Base-by-base conservation (phyloP, 176 grass and related monocot genomes). In the Bolboschoenus planiculmis region DNA sequence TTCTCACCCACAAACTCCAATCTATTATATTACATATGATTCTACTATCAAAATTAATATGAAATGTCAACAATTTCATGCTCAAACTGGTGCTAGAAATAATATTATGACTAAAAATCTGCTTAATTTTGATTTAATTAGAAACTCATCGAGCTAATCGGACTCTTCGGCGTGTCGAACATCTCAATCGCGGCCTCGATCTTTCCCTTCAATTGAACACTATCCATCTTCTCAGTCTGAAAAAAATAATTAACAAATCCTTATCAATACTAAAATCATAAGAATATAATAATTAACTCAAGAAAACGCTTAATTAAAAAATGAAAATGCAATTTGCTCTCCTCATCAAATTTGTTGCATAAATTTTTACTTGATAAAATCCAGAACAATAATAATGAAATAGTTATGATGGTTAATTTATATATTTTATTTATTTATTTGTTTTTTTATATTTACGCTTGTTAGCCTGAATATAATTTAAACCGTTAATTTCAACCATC, bases 71-170 rank as follows among this genome's bases (percentile, higher is more conserved):
- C n/a, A n/a, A n/a, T n/a, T n/a, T n/a, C 16, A 67, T 2, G 6
- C 33, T 67, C 30, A 62, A 62, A 71, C 24, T 71, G 5, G 0
- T 2, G 9, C 7, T 71, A 43, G 0, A 24, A 16, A 23, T 16
- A 21, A 50, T 31, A 18, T 50, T 16, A 50, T 3, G 23, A 77
- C 26, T 8, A 62, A 10, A 27, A 31, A 51, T 31, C 15, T 1
- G 8, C 26, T 46, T 3, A 0, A 10, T 16, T 63, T 33, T 33
- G 11, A 46, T n/a, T 5, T 1, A 14, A 27, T 82, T 62, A 50
- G 43, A 65, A 82, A 66, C 37, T 82, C 80, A 82, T 82, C 2
- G 80, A 63, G 24, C 80, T 43, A 16, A 80, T 33, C 57, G 40
- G 58, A 47, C 39, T 50, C 37, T 65, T 82, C 5, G 80, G 58